Evolutionary conservation across 495 filamentous ascomycete species (phyloP), one percentile per base, ranked within the genome.

Genomic region (Aspergillus diversus): DNA sequence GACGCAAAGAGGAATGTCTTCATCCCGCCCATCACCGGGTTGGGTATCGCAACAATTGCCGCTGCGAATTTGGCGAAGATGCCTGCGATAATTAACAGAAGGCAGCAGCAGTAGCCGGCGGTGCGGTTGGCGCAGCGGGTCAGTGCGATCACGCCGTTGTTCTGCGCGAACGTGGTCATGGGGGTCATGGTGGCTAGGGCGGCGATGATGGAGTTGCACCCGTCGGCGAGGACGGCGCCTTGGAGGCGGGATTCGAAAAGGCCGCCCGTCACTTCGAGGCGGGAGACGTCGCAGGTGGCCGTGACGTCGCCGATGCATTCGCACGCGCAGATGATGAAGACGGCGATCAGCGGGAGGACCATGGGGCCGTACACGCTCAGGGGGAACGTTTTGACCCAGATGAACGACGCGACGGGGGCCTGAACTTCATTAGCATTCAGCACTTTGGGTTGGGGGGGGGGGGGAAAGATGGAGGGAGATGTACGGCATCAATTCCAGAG

Each of bases 61-160:
- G 93, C 92, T 11, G 93, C 92, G 71, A 97, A 96, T 65, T 97
- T 97, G 59, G 92, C 87, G 75, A 97, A 96, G 66, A 97, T 80
- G 39, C 93, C 93, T 87, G 93, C 92, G 71, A 97, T 72, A 58
- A 97, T 76, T 16, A 97, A 80, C 80, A 96, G 96, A 65, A 92
- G 77, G 78, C 91, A 91, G 70, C 77, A 81, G 57, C 74, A 84
- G 70, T 92, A 97, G 7, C 93, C 93, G 5, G 93, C 93, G 7
- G 85, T 90, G 55, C 93, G 86, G 75, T 95, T 97, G 0, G 93
- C 93, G 74, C 93, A 97, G 17, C 91, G 85, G 3, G 92, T 96
- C 21, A 96, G 81, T 5, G 92, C 88, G 65, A 97, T 96, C 59
- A 97, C 93, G 64, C 92, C 88, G 77, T 97, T 97, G 76, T 97